Evolutionary conservation across 768 basidiomycete genomes (phyloP).

Genomic region (Omphalotus guepiniiformis): DNA sequence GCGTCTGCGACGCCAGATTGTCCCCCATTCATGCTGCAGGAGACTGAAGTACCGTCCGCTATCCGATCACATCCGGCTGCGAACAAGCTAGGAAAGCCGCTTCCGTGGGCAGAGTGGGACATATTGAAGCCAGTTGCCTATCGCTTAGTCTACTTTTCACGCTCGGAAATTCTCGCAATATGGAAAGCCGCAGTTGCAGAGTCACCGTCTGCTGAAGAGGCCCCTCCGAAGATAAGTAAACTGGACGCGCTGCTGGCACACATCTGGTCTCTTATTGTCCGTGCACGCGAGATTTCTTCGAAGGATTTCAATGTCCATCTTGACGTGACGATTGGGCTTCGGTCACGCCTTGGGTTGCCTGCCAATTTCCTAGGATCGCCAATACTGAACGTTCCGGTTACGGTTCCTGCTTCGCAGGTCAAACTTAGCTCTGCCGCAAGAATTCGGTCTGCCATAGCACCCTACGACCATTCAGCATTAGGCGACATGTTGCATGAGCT

Average conservation of each 20-base stretch:
- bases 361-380: conserved; percentile 29
- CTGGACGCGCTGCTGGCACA: conserved; percentile 33
- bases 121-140: conserved; percentile 20
- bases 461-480: conserved; percentile 22
- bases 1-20: conserved; percentile 17
- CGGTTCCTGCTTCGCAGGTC: conserved; percentile 3
- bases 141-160: conserved; percentile 22
- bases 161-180: conserved; percentile 25
- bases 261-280: conserved; percentile 30
- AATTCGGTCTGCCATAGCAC: conserved; percentile 22
- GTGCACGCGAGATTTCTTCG: conserved; percentile 20
- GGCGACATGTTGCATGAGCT: conserved; percentile 30
- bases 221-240: conserved; percentile 22
- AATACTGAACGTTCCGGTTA: conserved; percentile 23
- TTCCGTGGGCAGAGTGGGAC: conserved; percentile 29
- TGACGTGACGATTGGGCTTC: conserved; percentile 23
- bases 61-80: conserved; percentile 1
- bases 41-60: conserved; percentile 17
- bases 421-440: conserved; percentile 16
- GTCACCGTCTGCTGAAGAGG: not conserved
- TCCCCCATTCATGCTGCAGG: conserved; percentile 14
- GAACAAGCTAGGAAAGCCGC: conserved; percentile 14
- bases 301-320: conserved; percentile 20
- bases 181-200: conserved; percentile 20
- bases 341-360: conserved; percentile 21